Base-by-base conservation (phyloP, 306 rosid genomes). In the Vigna angularis region DNA sequence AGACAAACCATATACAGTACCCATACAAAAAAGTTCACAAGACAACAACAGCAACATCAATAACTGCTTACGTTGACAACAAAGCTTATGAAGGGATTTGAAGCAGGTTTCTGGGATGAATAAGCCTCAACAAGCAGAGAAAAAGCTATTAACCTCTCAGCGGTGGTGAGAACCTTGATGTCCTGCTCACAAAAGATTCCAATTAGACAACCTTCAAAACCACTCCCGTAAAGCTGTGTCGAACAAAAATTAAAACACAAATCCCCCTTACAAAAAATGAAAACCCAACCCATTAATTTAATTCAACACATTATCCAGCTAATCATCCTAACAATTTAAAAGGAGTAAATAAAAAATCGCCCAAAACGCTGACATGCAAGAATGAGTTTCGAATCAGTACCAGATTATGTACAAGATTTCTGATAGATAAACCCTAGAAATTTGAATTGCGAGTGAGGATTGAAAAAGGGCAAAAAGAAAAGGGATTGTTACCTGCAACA, bases 11-110 rank as follows among this genome's bases (percentile, higher is more conserved):
- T 18, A 5, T 11, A 13, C 1, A 1, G 47, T 53, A 79, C 26
- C 12, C 8, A 0, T 3, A 59, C 17, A 70, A 45, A 57, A 20
- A 40, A 49, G 17, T 36, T 10, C 8, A 12, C 20, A n/a, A 49
- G 5, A 49, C 53, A 14, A 49, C 6, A 3, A 48, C 17, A 52
- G 6, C 6, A 32, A 17, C 2, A 6, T 45, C 15, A 18, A 42
- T 56, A 40, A 66, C n/a, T 28, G 51, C 99, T 89, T 85, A 96
- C 99, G 11, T 84, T 84, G 42, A 93, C 55, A 24, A 93, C 82
- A 14, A 90, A 85, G 83, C 72, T 74, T 67, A 91, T 69, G 87
- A 96, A 96, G 10, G 99, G 99, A 79, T 96, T 91, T 4, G 88
- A 79, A 66, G 97, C 83, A 72, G 86, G 72, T 22, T 82, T 86